Conservation (phyloP, 148 eudicot species). For the Vaccinium darrowii region DNA sequence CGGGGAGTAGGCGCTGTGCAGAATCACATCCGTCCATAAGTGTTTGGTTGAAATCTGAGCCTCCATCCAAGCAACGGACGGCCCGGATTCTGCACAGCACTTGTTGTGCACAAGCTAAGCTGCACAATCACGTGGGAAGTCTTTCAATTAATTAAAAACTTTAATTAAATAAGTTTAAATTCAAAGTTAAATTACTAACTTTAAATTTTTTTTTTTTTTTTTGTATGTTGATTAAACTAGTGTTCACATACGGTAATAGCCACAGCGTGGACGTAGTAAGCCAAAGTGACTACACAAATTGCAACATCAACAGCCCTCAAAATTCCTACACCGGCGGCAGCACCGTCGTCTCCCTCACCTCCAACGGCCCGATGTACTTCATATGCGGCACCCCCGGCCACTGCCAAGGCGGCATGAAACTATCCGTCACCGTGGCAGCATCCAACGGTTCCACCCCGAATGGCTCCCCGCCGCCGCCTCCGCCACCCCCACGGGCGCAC, state of each 20-base stretch:
- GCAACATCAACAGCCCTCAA: constrained; percentile 25
- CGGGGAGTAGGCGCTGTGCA: no score
- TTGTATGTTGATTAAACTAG: constrained; percentile 9
- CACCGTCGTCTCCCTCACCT: constrained; percentile 16
- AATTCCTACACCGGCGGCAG: constrained; percentile 21
- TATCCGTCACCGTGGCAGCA: constrained; percentile 31
- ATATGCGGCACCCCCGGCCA: constrained; percentile 39
- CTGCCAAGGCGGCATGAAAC: constrained; percentile 33
- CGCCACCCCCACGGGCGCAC: background rate
- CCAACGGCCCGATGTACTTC: constrained; percentile 41
- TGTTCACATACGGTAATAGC: constrained; percentile 16
- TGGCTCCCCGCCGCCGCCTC: background rate
- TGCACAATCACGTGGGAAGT: background rate
- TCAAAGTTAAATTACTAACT: background rate
- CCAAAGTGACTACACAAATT: constrained; percentile 31
- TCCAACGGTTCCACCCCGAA: background rate
- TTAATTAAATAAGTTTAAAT: background rate
- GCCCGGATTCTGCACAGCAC: no score
- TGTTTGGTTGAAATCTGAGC: no score
- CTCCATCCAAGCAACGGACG: no score
- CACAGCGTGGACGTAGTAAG: constrained; percentile 29
- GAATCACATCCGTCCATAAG: no score
- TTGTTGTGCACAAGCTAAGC: no score
- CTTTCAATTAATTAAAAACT: background rate
- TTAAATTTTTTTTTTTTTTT: constrained; percentile 3